Evolutionary conservation across 2,329 filamentous ascomycete species (phyloP), one percentile per base, ranked within the genome.

Genomic region (Monilinia laxa): DNA sequence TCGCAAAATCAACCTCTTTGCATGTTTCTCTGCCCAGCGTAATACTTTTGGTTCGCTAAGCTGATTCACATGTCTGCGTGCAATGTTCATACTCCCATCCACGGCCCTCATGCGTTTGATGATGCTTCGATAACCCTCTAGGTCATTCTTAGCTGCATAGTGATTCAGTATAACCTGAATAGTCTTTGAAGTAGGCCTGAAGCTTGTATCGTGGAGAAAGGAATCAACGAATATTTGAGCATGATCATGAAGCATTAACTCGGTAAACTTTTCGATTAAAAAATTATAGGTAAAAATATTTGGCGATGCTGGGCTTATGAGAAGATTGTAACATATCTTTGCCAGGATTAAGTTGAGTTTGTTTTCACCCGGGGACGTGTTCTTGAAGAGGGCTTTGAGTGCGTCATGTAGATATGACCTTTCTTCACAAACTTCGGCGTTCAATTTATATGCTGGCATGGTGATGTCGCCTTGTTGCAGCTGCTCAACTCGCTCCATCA

Each of bases 271-370:
- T n/a, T 84, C 76, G 3, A 94, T 83, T 35, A 95, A 81, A 16
- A 83, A 82, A 73, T 93, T 93, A 79, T 88, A 92, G 4, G 88
- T 92, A 70, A 87, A 81, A 47, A 90, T 83, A 69, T 85, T 85
- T 0, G 90, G 89, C 0, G 87, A 84, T 23, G 85, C 80, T 2
- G 82, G 76, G 2, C 85, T 87, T 4, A 86, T 79, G 20, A 92
- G 81, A 3, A 95, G 78, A 73, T 91, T 92, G 77, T 88, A 88
- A 67, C 80, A 83, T 23, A 86, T 77, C 65, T 80, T 79, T 14
- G 75, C 70, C 51, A 78, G 58, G 60, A 75, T 71, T 14, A 74
- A 59, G 58, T 75, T 70, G 10, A 75, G 64, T 62, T 70, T 69
- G 4, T 66, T 28, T 20, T 67, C 51, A 38, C 69, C 35, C 25